Evolutionary conservation across 257 asterid species (phyloP).

Genomic region (Solanum virginianum): DNA sequence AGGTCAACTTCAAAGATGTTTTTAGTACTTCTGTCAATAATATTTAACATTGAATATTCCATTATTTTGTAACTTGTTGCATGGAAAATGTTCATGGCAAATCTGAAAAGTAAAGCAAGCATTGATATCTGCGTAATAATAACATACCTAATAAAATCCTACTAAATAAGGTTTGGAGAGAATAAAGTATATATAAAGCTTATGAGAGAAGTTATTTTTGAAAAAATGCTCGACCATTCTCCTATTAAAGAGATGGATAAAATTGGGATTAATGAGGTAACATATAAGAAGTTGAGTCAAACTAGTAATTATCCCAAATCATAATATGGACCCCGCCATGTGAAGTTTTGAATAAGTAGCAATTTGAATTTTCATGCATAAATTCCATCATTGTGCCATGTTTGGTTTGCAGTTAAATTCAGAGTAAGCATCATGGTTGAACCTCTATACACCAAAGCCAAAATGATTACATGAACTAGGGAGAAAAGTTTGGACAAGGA

Average conservation of each 20-base stretch:
- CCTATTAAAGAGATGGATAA: too few species aligned
- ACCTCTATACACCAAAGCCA: not conserved
- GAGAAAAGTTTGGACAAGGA: not conserved
- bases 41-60: too few species aligned
- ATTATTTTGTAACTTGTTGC: not conserved
- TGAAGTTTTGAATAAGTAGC: not conserved
- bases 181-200: too few species aligned
- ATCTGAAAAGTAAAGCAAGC: not conserved
- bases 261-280: too few species aligned
- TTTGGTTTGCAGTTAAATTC: not conserved
- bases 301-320: not conserved
- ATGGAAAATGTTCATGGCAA: not conserved
- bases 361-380: not conserved
- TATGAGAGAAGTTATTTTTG: too few species aligned
- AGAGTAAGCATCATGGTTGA: not conserved
- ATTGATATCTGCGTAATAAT: too few species aligned
- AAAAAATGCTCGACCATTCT: too few species aligned
- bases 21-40: too few species aligned
- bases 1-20: too few species aligned
- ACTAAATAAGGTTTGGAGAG: accelerated
- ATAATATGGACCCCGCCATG: not conserved
- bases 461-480: not conserved
- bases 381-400: not conserved
- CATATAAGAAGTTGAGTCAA: not conserved
- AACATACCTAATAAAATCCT: too few species aligned